Base-by-base conservation (phyloP, 108 stramenopile species). In the Schizochytrium sp. region DNA sequence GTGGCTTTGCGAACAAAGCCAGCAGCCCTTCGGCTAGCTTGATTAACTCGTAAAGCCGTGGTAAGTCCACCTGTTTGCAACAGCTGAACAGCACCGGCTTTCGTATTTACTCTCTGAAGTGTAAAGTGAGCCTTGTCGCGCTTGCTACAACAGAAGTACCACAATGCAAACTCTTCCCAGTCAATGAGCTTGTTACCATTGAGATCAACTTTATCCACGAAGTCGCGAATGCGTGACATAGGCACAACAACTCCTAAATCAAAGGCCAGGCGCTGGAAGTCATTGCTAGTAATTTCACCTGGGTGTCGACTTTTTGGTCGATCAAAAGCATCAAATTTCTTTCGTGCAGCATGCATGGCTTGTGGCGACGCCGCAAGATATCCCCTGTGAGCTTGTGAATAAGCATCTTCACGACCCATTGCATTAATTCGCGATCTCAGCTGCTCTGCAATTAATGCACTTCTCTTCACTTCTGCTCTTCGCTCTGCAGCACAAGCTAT, bases 171-270 rank as follows among this genome's bases (percentile, higher is more conserved):
- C 53, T 83, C 76, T n/a, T 83, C 53, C 47, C 47, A 83, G 76
- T 83, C 76, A 38, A 83, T 55, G 47, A 55, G 47, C 15, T 55
- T 55, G 40, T 83, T 83, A 5, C 76, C 53, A 28, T 83, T 83
- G 8, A 55, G 47, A 53, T 83, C 76, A 5, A 83, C 3, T n/a
- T 53, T 47, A 3, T 83, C 53, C 50, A 83, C 76, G 55, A 83
- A 83, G 76, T 83, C 76, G 38, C 53, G 47, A 5, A 83, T 42
- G 28, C 53, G 47, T 3, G 76, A 10, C 47, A 83, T 49, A 38
- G 76, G 76, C 50, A 83, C 76, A 13, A 55, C 53, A 40, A 83
- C 28, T 5, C 76, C 76, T n/a, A 83, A 40, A 53, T 83, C 76
- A 28, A 83, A 83, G 15, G 76, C 76, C 2, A 83, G 76, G 38